Conservation (phyloP, 345 rosid genomes). For the Erodium maritimum region DNA sequence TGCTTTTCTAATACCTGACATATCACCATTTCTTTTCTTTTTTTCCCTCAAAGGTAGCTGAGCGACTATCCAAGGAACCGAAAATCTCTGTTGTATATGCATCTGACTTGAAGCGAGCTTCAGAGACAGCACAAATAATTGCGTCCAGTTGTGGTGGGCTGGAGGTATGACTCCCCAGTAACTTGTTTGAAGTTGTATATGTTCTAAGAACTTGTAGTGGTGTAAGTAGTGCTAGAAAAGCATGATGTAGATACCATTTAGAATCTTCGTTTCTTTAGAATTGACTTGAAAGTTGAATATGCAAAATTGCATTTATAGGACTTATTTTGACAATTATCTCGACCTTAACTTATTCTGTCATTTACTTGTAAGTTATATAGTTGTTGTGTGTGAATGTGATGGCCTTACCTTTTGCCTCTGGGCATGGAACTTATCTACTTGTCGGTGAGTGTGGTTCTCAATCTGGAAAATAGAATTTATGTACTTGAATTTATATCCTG, state of each 20-base stretch:
- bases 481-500: neutral
- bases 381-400: neutral
- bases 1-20: neutral
- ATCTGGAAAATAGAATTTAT: neutral
- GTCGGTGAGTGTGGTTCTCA: neutral
- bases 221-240: neutral
- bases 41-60: constrained; percentile 42
- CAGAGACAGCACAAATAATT: constrained; percentile 62
- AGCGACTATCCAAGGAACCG: constrained; percentile 45
- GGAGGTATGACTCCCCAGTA: constrained; percentile 27
- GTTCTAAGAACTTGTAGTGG: neutral
- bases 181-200: neutral
- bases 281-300: neutral
- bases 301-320: neutral
- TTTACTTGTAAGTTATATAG: neutral
- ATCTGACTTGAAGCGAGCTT: constrained; percentile 81
- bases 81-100: constrained; percentile 55
- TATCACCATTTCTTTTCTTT: neutral
- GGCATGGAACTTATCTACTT: neutral
- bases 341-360: neutral
- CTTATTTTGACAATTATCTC: neutral
- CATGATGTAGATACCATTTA: neutral
- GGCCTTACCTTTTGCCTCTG: neutral
- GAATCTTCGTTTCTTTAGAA: neutral
- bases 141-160: constrained; percentile 49